Evolutionary conservation across 176 grass and related monocot genomes (phyloP).

Genomic region (Alopecurus myosuroides): DNA sequence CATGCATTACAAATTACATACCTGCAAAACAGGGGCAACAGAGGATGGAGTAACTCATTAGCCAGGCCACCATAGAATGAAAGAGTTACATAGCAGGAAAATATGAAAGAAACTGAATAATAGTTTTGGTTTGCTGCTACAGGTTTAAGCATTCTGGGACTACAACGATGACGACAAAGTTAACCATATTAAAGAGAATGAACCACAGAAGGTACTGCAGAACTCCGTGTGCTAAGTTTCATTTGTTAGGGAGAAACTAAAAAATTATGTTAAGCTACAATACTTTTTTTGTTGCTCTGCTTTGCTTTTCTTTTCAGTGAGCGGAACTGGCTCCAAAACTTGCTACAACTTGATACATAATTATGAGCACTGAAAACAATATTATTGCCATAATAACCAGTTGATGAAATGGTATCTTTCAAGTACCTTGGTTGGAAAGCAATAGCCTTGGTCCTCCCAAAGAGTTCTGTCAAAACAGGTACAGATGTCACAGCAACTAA

Average conservation of each 20-base stretch:
- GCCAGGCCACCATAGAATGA: not conserved
- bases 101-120: not conserved
- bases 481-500: conserved; percentile 69
- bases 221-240: not conserved
- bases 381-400: not conserved
- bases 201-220: not conserved
- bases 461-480: conserved; percentile 76
- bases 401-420: conserved; percentile 13
- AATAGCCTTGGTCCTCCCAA: conserved; percentile 86
- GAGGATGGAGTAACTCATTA: conserved; percentile 21
- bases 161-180: not conserved
- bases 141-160: not conserved
- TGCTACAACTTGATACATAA: not conserved
- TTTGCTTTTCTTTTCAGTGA: conserved; percentile 31
- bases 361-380: conserved; percentile 1
- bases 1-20: conserved; percentile 98
- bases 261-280: not conserved
- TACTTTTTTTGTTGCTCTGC: not conserved
- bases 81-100: conserved; percentile 11
- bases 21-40: conserved; percentile 49
- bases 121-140: not conserved
- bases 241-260: not conserved
- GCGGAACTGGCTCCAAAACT: not conserved
- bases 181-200: conserved; percentile 2
- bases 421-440: conserved; percentile 90